Conservation (phyloP, 2,329 filamentous ascomycete genomes). For the Biscogniauxia marginata region DNA sequence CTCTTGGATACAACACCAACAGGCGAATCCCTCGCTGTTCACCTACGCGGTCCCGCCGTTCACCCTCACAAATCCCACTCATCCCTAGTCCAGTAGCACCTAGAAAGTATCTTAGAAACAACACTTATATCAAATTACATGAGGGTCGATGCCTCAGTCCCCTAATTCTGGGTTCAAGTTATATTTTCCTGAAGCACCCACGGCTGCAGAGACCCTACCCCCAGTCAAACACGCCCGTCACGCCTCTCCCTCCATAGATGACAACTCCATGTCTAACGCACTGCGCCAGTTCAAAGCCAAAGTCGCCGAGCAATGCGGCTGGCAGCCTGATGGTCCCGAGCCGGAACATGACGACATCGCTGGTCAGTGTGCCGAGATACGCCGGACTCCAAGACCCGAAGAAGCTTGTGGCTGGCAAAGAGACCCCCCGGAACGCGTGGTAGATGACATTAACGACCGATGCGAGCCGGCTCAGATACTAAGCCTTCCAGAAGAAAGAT, state of each 20-base stretch:
- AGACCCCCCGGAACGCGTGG: slow-evolving; percentile 25
- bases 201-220: neutral
- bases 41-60: neutral
- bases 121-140: slow-evolving; percentile 13
- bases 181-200: slow-evolving; percentile 1
- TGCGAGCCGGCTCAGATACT: slow-evolving; percentile 7
- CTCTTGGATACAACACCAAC: neutral
- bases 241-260: slow-evolving; percentile 8
- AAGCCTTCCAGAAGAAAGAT: slow-evolving; percentile 3
- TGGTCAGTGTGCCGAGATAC: neutral
- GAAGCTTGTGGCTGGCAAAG: slow-evolving; percentile 26
- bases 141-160: slow-evolving; percentile 8
- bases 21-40: neutral
- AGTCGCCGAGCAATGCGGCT: slow-evolving; percentile 8
- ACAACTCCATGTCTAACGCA: slow-evolving; percentile 10
- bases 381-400: neutral
- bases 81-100: slow-evolving; percentile 11
- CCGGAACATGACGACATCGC: neutral
- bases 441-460: slow-evolving; percentile 26
- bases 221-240: neutral
- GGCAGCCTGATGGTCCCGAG: slow-evolving; percentile 2
- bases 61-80: neutral
- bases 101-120: slow-evolving; percentile 3
- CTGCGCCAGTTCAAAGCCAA: slow-evolving; percentile 9
- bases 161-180: slow-evolving; percentile 6